Percentiles rank a stretch among this genome's conserved stretches.
These are phyloP conservation scores for Vitis hybrid DNA, from an alignment of 177 flowering plant species.

Conservation along the genomic window DNA sequence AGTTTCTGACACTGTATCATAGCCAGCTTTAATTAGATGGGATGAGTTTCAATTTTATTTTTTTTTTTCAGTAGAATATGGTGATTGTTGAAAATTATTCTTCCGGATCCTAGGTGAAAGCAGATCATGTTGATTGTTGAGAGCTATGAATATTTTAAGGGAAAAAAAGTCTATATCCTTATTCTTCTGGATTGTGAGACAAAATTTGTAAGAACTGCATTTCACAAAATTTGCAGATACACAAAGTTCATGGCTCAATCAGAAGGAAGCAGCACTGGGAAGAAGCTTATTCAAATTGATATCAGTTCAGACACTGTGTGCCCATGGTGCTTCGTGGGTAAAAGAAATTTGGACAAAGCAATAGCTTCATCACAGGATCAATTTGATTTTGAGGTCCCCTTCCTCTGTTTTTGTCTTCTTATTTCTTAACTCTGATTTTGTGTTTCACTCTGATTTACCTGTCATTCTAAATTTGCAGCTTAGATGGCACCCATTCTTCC, in stretches of 20 bases:
- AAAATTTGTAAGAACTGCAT: not conserved
- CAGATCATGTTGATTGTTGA: not conserved
- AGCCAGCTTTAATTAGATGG: not conserved
- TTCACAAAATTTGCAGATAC: slow-evolving; percentile 20
- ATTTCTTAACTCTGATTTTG: not conserved
- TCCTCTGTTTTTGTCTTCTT: slow-evolving; percentile 1
- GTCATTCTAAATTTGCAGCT: slow-evolving; percentile 41
- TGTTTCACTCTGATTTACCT: not conserved
- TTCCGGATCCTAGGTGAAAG: no score
- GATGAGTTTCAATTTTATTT: not conserved
- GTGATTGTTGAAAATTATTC: not conserved
- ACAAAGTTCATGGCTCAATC: slow-evolving; percentile 50
- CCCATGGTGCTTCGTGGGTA: slow-evolving; percentile 97
- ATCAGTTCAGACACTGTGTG: slow-evolving; percentile 83
- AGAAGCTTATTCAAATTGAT: slow-evolving; percentile 72
- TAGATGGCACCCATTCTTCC: slow-evolving; percentile 82
- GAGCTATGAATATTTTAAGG: not conserved
- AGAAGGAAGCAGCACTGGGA: slow-evolving; percentile 27
- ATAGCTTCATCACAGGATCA: slow-evolving; percentile 62
- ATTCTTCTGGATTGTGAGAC: not conserved
- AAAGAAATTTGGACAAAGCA: slow-evolving; percentile 82
- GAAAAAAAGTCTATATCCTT: not conserved
- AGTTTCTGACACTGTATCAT: not conserved
- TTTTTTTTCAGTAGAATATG: not conserved
- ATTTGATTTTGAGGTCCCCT: slow-evolving; percentile 71